A percentile compares a stretch with the other conserved stretches of the same genome.
Evolutionary conservation across 2,329 filamentous ascomycete genomes (phyloP).

Genomic region (Fusarium sp.): DNA sequence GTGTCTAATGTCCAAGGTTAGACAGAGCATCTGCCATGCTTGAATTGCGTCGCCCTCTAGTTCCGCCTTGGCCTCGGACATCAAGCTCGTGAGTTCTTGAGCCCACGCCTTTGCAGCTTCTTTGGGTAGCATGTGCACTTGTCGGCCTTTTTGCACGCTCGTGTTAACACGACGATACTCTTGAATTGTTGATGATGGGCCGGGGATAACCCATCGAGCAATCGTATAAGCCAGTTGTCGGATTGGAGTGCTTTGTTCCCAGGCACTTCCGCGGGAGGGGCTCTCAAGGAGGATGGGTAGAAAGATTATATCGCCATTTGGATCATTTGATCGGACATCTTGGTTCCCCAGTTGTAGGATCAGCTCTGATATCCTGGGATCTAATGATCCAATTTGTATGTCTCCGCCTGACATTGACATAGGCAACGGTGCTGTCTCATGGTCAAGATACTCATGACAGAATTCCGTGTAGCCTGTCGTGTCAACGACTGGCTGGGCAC

Average conservation of each 20-base stretch:
- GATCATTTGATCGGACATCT: conserved; percentile 21
- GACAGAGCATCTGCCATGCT: conserved; percentile 43
- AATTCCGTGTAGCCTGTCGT: conserved; percentile 43
- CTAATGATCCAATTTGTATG: conserved; percentile 41
- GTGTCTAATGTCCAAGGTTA: conserved; percentile 44
- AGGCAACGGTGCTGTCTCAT: conserved; percentile 35
- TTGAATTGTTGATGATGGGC: conserved; percentile 35
- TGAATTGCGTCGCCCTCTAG: not conserved
- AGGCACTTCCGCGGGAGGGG: conserved; percentile 64
- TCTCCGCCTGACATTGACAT: conserved; percentile 4
- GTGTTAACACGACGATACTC: conserved; percentile 53
- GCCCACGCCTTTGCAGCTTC: conserved; percentile 9
- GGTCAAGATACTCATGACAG: conserved; percentile 45
- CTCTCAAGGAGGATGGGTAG: conserved; percentile 72
- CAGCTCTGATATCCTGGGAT: conserved; percentile 54
- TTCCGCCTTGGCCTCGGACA: conserved; percentile 18
- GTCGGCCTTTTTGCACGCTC: conserved; percentile 43
- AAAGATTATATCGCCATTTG: conserved; percentile 61
- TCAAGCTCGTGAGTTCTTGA: conserved; percentile 34
- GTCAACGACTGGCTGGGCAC: conserved; percentile 34
- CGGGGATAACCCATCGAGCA: conserved; percentile 43
- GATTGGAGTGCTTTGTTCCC: conserved; percentile 62
- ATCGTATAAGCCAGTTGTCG: conserved; percentile 67
- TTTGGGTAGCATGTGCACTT: conserved; percentile 30
- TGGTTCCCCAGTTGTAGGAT: conserved; percentile 44